Conservation (phyloP, 495 filamentous ascomycete species). For the Glarea lozoyensis region DNA sequence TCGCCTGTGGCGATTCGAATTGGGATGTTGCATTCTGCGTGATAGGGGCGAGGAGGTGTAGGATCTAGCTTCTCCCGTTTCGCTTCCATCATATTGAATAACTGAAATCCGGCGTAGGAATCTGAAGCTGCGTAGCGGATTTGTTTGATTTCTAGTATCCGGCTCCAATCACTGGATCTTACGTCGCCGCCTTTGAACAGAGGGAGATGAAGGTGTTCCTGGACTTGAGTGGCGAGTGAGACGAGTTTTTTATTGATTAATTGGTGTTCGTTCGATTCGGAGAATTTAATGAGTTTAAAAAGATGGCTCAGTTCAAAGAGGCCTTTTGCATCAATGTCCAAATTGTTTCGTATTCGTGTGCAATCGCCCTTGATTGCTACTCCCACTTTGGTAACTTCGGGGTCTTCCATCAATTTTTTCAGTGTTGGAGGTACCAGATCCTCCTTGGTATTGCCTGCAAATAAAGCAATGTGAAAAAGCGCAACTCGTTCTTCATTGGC, state of each 20-base stretch:
- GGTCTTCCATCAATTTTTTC: conserved; percentile 59
- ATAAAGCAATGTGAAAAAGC: conserved; percentile 69
- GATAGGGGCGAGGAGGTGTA: conserved; percentile 55
- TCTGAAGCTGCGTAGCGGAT: conserved; percentile 76
- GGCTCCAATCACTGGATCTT: conserved; percentile 64
- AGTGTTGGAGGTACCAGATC: conserved; percentile 63
- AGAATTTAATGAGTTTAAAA: conserved; percentile 63
- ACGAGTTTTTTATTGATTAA: conserved; percentile 59
- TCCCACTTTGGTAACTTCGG: conserved; percentile 65
- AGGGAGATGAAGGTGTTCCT: conserved; percentile 66
- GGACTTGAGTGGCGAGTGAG: conserved; percentile 55
- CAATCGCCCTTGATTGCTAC: conserved; percentile 68
- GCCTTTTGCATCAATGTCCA: conserved; percentile 53
- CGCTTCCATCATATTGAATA: conserved; percentile 60
- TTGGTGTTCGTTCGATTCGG: conserved; percentile 31
- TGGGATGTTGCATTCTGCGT: conserved; percentile 55
- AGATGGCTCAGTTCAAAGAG: conserved; percentile 76
- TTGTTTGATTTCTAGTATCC: conserved; percentile 51
- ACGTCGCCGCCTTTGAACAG: conserved; percentile 62
- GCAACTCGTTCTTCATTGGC: conserved; percentile 72
- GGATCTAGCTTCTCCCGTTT: conserved; percentile 57
- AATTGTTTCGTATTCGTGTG: conserved; percentile 55
- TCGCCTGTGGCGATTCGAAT: conserved; percentile 40
- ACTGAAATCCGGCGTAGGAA: conserved; percentile 68
- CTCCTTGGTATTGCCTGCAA: conserved; percentile 31